Evolutionary conservation across 768 basidiomycete species (phyloP).

Genomic region (Suillus hirtellus): DNA sequence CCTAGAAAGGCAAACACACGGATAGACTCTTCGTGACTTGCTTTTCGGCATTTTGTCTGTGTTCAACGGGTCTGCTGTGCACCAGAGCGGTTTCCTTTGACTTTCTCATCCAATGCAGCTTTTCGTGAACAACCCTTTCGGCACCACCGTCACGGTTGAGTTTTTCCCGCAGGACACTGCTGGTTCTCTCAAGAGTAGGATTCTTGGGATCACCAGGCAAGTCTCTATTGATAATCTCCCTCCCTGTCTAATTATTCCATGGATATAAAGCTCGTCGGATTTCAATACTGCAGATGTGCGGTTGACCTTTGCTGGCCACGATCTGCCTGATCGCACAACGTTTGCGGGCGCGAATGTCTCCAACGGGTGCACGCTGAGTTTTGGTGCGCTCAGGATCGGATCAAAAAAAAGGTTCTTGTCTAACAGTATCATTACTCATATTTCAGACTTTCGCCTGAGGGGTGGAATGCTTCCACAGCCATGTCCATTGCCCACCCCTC

Average conservation of each 20-base stretch:
- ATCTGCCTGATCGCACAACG: not conserved
- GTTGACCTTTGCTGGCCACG: slow-evolving; percentile 6
- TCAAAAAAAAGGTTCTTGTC: not conserved
- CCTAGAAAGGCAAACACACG: not conserved
- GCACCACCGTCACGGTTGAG: slow-evolving; percentile 8
- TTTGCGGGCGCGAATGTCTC: slow-evolving; percentile 2
- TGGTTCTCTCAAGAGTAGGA: slow-evolving; percentile 7
- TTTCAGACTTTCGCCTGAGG: slow-evolving; percentile 12
- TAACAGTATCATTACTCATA: not conserved
- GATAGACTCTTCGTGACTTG: not conserved
- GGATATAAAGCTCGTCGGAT: not conserved
- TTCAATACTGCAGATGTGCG: slow-evolving; percentile 4
- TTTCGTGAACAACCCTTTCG: slow-evolving; percentile 9
- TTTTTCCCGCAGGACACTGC: slow-evolving; percentile 6
- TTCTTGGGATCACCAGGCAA: slow-evolving; percentile 5
- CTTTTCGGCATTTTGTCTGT: not conserved
- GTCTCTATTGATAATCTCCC: slow-evolving; percentile 1
- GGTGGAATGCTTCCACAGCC: slow-evolving; percentile 12
- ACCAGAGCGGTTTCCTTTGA: not conserved
- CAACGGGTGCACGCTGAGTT: slow-evolving; percentile 2
- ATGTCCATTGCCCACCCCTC: not conserved
- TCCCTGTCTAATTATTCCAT: not conserved
- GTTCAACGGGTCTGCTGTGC: not conserved
- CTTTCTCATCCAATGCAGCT: slow-evolving; percentile 7
- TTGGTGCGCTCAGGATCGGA: not conserved